These are phyloP conservation scores for Trichophyton simii DNA, from an alignment of 2,329 filamentous ascomycete species.

Conservation along the genomic window DNA sequence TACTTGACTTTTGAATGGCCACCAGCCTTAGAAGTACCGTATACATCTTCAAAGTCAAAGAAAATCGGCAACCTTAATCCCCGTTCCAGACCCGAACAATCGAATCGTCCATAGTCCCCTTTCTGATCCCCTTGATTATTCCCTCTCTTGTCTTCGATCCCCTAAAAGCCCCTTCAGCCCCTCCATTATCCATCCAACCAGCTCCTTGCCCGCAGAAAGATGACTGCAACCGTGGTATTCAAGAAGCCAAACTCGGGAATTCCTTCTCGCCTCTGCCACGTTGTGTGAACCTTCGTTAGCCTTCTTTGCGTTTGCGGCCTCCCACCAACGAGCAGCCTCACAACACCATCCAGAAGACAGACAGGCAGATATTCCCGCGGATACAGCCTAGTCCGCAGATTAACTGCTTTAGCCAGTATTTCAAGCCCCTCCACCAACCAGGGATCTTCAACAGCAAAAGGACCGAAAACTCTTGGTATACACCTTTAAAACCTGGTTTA, in stretches of 20 bases:
- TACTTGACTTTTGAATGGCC: background rate
- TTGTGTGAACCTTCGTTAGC: background rate
- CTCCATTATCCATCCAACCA: background rate
- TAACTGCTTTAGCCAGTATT: too few relatives aligned
- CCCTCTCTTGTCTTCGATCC: background rate
- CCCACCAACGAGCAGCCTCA: too few relatives aligned
- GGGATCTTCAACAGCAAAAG: too few relatives aligned
- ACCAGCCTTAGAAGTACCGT: background rate
- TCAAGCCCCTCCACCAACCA: too few relatives aligned
- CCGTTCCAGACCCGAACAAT: background rate
- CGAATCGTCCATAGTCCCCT: background rate
- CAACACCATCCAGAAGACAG: too few relatives aligned
- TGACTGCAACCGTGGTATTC: background rate
- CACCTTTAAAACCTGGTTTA: too few relatives aligned
- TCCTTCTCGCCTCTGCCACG: background rate
- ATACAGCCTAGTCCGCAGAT: too few relatives aligned
- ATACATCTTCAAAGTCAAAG: background rate
- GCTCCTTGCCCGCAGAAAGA: background rate
- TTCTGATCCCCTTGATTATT: background rate
- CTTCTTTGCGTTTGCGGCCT: background rate
- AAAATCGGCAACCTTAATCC: background rate
- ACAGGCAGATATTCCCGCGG: too few relatives aligned
- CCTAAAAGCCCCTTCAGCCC: background rate
- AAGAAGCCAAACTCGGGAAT: background rate
- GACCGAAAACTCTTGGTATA: too few relatives aligned